These are phyloP conservation scores for Chrysanthemum seticuspe DNA, from an alignment of 129 eudicot species.

Conservation along the genomic window DNA sequence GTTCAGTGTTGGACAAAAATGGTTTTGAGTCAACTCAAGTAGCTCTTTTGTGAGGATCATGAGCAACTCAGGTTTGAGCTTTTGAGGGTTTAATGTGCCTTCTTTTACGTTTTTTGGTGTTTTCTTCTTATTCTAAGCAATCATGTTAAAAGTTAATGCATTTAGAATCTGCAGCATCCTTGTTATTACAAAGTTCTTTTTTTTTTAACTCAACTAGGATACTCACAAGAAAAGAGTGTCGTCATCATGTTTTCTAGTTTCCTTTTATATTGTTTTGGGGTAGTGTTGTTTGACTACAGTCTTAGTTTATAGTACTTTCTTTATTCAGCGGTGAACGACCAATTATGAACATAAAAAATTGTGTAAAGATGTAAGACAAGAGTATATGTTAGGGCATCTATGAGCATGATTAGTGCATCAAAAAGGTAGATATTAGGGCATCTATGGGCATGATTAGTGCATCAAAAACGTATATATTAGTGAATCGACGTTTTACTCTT, in stretches of 20 bases:
- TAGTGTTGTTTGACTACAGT: neutral
- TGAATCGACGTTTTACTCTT: no score
- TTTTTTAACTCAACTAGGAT: neutral
- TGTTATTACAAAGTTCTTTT: neutral
- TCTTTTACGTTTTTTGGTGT: neutral
- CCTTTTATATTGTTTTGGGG: no score
- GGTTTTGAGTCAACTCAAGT: no score
- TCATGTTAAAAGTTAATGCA: no score
- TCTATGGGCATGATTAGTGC: no score
- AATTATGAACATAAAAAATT: neutral
- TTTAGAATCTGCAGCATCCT: neutral
- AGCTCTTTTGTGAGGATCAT: neutral
- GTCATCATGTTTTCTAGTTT: neutral
- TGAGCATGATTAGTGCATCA: no score
- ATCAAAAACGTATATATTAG: no score
- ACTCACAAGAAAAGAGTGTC: neutral
- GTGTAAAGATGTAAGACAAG: no score
- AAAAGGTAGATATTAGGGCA: no score
- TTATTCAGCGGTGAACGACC: neutral
- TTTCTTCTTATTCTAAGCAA: neutral
- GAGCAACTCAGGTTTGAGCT: neutral
- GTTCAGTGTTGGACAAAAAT: no score
- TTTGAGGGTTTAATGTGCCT: neutral
- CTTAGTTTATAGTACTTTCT: neutral
- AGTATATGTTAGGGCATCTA: no score